Base-by-base conservation (phyloP, 225 moss, liverwort and hornwort genomes). In the Physcomitrium patens region DNA sequence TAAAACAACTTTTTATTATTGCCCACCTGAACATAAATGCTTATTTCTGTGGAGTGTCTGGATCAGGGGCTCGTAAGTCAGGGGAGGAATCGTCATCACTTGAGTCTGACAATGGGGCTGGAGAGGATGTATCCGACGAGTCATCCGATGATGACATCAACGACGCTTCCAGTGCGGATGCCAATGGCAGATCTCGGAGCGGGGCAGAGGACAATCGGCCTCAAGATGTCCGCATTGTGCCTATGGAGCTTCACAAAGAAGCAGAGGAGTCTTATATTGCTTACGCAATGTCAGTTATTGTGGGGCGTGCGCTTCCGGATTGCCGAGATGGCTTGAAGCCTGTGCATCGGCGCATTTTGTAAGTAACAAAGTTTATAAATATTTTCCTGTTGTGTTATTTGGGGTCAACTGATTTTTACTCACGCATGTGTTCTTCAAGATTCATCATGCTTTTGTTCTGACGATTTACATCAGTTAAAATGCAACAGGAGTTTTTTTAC, bases 281-380 rank as follows among this genome's bases (percentile, higher is more conserved):
- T 8, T 99, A 99, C 66, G 92, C 97, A 65, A 93, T 95, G 97
- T 93, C 97, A 59, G 97, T 99, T 10, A 99, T 99, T 20, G 94
- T 99, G 44, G 97, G 97, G 16, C 86, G 97, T 60, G 97, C 97
- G 50, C 87, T 99, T 65, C 97, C 97, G 24, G 97, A 99, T 83
- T 91, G 93, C 75, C 90, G 94, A 44, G 97, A 99, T 76, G 97
- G 97, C 27, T 84, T 99, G 22, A 99, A 99, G 72, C 97, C 97
- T 71, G 97, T 99, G 63, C 97, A 99, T 77, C 88, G 97, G 58
- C 90, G 97, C 68, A 99, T 99, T 77, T 70, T 99, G 92, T 95
- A 73, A 93, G 95, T 90, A 23, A 5, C 26, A 28, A 12, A 69
- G 2, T 67, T 69, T 17, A 12, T 17, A 60, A 46, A 19, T 58